Base-by-base conservation (phyloP, 805 yeast genomes). In the Sugiyamaella chiloensis region DNA sequence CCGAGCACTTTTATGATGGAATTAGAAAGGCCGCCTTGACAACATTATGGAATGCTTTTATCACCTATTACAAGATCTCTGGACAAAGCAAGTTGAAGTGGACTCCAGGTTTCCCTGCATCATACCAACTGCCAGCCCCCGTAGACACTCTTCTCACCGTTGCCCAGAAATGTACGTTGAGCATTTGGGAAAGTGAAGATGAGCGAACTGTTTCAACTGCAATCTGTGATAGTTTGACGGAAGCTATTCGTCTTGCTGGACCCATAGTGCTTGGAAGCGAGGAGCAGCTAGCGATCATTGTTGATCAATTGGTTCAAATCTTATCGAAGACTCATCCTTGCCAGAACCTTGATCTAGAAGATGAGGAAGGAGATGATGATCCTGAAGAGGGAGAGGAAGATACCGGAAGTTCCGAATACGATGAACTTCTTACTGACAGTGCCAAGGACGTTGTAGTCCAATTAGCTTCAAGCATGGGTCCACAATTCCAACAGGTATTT, bases 1-100 rank as follows among this genome's bases (percentile, higher is more conserved):
- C 83, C 52, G 88, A 81, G 51, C 90, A 85, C 64, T 88, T 95
- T 44, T 89, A 87, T 62, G 74, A 67, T 52, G 96, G 96, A 61
- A 80, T 90, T 73, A 81, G 96, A 65, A 93, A 86, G 69, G 81
- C 93, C 50, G 90, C 96, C 42, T 70, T 91, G 64, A 71, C 76
- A 42, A 78, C 91, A 36, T 71, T 91, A 62, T 91, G 96, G 95
- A 85, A 80, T 61, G 79, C 90, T 58, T 83, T 81, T 48, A 77
- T 76, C 59, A 82, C 95, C 31, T 81, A 85, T 74, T 76, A 62
- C 50, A 51, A 51, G 40, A 44, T 56, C 21, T 48, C 63, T 23
- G 50, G 52, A 31, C 51, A 55, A 6, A 52, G 56, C 30, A 24
- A 21, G 20, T 34, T 37, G 16, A 50, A 52, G 36, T 67, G 71